Evolutionary conservation across 805 yeast genomes (phyloP).

Genomic region (Myxozyma monticola): DNA sequence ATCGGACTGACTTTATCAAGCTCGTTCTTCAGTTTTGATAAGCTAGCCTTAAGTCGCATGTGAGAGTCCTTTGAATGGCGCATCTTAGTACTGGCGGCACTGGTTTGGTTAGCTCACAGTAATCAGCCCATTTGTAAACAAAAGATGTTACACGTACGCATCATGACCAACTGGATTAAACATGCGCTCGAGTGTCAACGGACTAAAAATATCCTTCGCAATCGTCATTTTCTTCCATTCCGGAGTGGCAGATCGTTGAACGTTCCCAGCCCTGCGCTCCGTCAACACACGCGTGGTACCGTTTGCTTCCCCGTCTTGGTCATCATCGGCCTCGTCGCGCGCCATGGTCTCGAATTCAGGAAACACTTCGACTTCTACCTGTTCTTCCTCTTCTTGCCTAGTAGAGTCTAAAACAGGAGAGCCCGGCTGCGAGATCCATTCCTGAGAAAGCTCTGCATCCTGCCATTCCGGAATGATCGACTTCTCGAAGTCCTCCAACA

Average conservation of each 20-base stretch:
- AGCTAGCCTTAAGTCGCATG: slow-evolving; percentile 4
- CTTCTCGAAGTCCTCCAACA: too few species aligned
- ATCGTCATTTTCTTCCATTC: slow-evolving; percentile 20
- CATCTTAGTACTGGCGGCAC: background rate
- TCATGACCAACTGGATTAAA: slow-evolving; percentile 12
- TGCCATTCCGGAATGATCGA: slow-evolving; percentile 30
- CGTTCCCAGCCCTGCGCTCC: background rate
- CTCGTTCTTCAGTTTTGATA: slow-evolving; percentile 12
- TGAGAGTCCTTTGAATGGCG: slow-evolving; percentile 4
- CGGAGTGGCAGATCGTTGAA: slow-evolving; percentile 9
- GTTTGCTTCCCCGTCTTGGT: background rate
- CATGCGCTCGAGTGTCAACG: slow-evolving; percentile 28
- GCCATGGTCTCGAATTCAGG: slow-evolving; percentile 1
- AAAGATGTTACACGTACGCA: slow-evolving; percentile 1
- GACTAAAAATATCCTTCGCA: slow-evolving; percentile 27
- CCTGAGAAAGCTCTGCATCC: slow-evolving; percentile 29
- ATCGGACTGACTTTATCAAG: slow-evolving; percentile 25
- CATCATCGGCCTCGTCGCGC: slow-evolving; percentile 2
- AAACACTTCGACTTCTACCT: slow-evolving; percentile 1
- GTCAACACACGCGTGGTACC: slow-evolving; percentile 26
- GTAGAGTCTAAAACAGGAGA: slow-evolving; percentile 15
- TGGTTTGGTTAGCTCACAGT: too few species aligned
- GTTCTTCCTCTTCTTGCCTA: background rate
- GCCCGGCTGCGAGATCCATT: slow-evolving; percentile 27
- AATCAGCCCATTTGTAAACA: too few species aligned